Evolutionary conservation across 129 eudicot genomes (phyloP), one percentile per base, ranked within the genome.

Genomic region (carrot (Daucus carota)): DNA sequence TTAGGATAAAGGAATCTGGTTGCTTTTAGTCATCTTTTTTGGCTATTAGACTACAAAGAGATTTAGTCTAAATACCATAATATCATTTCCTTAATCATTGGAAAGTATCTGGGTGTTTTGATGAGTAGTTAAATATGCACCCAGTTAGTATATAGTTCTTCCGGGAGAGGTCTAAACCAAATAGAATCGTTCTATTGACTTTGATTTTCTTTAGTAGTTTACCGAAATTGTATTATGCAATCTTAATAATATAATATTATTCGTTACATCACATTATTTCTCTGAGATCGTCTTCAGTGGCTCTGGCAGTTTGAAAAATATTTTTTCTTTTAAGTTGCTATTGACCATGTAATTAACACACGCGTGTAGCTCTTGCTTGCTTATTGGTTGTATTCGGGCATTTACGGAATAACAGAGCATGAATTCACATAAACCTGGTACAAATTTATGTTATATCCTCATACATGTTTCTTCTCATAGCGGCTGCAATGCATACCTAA

Each of bases 1-100:
- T 79, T 40, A 44, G 75, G 78, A 74, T 72, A 59, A 68, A 42
- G 28, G n/a, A 29, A 40, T 48, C 17, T 75, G 43, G 46, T 14
- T n/a, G 18, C 24, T 8, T 3, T 42, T 43, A 36, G 33, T 42
- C 48, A 70, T 41, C 1, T 13, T 40, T 10, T 10, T n/a, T 9
- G 50, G 50, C 41, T n/a, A 13, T 70, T 32, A 20, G 50, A 41
- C 8, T 22, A 0, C 28, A 52, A n/a, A 18, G n/a, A n/a, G 9
- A 57, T n/a, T 57, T 3, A n/a, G 6, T 57, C 11, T 6, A 24
- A 40, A n/a, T 36, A 70, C 26, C 32, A 38, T 11, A 2, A 17
- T 22, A 41, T 33, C 32, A 10, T 41, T 41, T 24, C 42, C 28
- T 70, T 70, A 8, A 41, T 70, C 22, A 65, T 16, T 18, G 13